Evolutionary conservation across 192 early-diverging fungal genomes (phyloP).

Genomic region (Coemansia sp.): DNA sequence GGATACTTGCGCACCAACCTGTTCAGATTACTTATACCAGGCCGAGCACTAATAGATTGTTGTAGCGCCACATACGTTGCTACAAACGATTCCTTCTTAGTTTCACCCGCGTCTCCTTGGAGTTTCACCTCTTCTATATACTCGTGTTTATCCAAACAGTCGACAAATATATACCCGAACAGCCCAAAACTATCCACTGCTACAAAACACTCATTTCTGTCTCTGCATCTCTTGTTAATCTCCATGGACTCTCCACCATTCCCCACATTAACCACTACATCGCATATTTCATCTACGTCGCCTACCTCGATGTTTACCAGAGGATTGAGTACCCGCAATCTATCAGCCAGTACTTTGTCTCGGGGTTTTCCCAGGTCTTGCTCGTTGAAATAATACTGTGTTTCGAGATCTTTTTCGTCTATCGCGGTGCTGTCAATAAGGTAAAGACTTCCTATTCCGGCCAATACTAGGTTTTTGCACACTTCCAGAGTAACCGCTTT

Average conservation of each 20-base stretch:
- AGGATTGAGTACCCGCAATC: slow-evolving; percentile 77
- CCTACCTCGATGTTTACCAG: slow-evolving; percentile 69
- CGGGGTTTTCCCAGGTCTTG: slow-evolving; percentile 9
- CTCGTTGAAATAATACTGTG: slow-evolving; percentile 20
- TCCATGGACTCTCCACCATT: slow-evolving; percentile 17
- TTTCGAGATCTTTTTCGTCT: slow-evolving; percentile 49
- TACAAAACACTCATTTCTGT: slow-evolving; percentile 53
- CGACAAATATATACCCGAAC: slow-evolving; percentile 85
- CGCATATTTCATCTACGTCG: slow-evolving; percentile 57
- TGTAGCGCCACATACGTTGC: slow-evolving; percentile 18
- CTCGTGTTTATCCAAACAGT: slow-evolving; percentile 52
- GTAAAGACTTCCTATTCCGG: slow-evolving; percentile 78
- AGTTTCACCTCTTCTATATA: slow-evolving; percentile 22
- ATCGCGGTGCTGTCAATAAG: slow-evolving; percentile 65
- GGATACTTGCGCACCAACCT: slow-evolving; percentile 33
- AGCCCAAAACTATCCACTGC: slow-evolving; percentile 69
- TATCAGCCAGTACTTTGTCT: slow-evolving; percentile 58
- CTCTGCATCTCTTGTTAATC: slow-evolving; percentile 65
- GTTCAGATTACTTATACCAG: slow-evolving; percentile 3
- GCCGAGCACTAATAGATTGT: slow-evolving; percentile 11
- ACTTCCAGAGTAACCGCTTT: slow-evolving; percentile 80
- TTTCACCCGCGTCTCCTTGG: background rate
- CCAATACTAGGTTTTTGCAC: slow-evolving; percentile 89
- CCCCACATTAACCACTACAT: slow-evolving; percentile 68
- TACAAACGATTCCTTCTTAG: background rate